Base-by-base conservation (phyloP, 805 yeast genomes). In the Candida saitoana region DNA sequence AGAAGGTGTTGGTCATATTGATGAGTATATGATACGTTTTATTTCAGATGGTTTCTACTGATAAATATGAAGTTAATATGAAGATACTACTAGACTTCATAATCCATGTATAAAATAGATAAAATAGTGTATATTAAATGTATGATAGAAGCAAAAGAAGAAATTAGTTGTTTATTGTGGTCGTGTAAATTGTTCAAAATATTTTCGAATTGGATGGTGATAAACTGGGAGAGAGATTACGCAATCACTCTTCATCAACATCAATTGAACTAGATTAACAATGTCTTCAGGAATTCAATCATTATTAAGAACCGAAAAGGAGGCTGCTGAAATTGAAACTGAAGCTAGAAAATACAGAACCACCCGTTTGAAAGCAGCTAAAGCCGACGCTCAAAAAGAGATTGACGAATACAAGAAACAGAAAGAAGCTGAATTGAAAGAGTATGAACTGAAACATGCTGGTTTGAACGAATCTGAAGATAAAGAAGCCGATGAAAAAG, bases 251-350 rank as follows among this genome's bases (percentile, higher is more conserved):
- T 34, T 34, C 22, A 17, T 12, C 15, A n/a, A 34, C 12, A 11
- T 12, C 14, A 34, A 18, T 19, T 18, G 5, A 34, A 18, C 20
- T 3, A 35, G 30, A n/a, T 12, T 14, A n/a, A 44, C 36, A 16
- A 56, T 56, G 60, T 56, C 60, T 16, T 57, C 64, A 39, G 88
- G 87, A 53, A 82, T 82, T 56, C 86, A 82, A 71, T 79, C 85
- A 50, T 76, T 82, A 45, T 71, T 82, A 47, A 82, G 85, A 75
- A 95, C 98, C 48, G 99, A 93, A 72, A 88, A 86, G 69, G 91
- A 87, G 57, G 98, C 99, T n/a, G 97, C 95, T 55, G 90, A 83
- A 54, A 86, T 90, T 49, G 98, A 93, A 47, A 77, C 90, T 56
- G 84, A 85, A 61, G 97, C 99, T 18, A 87, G 98, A 74, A 77